Evolutionary conservation across 768 basidiomycete genomes (phyloP).

Genomic region (Boletus sensibilis): DNA sequence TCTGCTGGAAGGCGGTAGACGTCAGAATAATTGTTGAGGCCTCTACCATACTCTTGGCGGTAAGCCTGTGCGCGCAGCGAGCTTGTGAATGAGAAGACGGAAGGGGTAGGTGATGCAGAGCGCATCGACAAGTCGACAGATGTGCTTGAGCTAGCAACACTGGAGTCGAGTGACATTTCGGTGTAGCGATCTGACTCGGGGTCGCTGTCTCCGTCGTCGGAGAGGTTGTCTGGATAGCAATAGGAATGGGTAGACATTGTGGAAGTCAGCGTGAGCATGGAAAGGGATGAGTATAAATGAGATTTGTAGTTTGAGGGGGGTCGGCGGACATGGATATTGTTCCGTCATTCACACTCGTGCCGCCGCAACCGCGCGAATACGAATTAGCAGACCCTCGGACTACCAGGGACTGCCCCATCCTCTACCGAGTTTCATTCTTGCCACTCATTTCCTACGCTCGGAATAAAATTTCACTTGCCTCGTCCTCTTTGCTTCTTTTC

Average conservation of each 20-base stretch:
- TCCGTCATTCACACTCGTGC: slow-evolving; percentile 27
- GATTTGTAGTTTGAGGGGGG: slow-evolving; percentile 17
- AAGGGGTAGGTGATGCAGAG: slow-evolving; percentile 63
- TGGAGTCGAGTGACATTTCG: slow-evolving; percentile 40
- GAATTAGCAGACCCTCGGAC: slow-evolving; percentile 26
- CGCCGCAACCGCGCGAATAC: slow-evolving; percentile 31
- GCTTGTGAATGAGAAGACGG: slow-evolving; percentile 66
- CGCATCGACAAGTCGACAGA: slow-evolving; percentile 61
- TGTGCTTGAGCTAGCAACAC: slow-evolving; percentile 49
- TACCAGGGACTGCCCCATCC: background rate
- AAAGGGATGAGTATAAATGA: slow-evolving; percentile 24
- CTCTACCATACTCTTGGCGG: slow-evolving; percentile 65
- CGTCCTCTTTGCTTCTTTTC: slow-evolving; percentile 7
- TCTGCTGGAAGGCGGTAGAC: slow-evolving; percentile 79
- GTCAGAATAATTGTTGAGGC: slow-evolving; percentile 75
- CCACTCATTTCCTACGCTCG: background rate
- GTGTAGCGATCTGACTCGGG: slow-evolving; percentile 44
- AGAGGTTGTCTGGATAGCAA: slow-evolving; percentile 7
- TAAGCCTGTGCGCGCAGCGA: slow-evolving; percentile 59
- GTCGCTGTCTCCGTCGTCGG: slow-evolving; percentile 49
- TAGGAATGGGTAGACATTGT: slow-evolving; percentile 15
- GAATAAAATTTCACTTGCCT: background rate
- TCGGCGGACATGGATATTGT: slow-evolving; percentile 36
- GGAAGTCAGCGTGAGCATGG: slow-evolving; percentile 12
- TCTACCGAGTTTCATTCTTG: background rate